Percentiles rank a stretch among this genome's conserved stretches.
Evolutionary conservation across 2,329 filamentous ascomycete genomes (phyloP).

Genomic region (Penicillium verrucosum): DNA sequence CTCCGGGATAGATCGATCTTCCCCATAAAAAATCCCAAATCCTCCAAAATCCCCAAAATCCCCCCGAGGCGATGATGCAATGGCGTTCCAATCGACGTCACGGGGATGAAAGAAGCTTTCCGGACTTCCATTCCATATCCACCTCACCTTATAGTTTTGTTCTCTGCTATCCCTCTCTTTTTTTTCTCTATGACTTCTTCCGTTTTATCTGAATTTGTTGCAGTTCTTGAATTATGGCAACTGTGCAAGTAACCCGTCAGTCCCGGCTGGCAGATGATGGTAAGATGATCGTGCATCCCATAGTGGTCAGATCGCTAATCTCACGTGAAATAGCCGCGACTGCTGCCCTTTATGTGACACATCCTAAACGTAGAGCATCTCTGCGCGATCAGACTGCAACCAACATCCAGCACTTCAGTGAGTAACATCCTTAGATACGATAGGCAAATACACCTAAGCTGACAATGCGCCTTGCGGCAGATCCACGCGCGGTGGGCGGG

Average conservation of each 20-base stretch:
- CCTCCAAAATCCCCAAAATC: not conserved
- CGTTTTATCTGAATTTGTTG: slow-evolving; percentile 4
- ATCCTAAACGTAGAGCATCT: slow-evolving; percentile 37
- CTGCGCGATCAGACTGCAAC: slow-evolving; percentile 20
- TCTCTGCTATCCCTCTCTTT: slow-evolving; percentile 1
- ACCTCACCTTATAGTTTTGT: slow-evolving; percentile 11
- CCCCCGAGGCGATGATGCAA: slow-evolving; percentile 24
- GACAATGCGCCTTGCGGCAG: slow-evolving; percentile 16
- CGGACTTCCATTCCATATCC: slow-evolving; percentile 23
- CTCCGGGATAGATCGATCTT: not conserved
- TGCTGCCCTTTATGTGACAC: slow-evolving; percentile 57
- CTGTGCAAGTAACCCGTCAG: slow-evolving; percentile 29
- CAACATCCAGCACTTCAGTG: slow-evolving; percentile 22
- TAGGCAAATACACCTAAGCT: not conserved
- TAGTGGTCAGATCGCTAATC: slow-evolving; percentile 6
- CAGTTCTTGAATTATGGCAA: slow-evolving; percentile 26
- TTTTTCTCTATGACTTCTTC: not conserved
- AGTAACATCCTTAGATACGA: slow-evolving; percentile 6
- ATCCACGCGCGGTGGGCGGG: slow-evolving; percentile 45
- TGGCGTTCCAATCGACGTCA: slow-evolving; percentile 32
- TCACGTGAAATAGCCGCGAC: slow-evolving; percentile 50
- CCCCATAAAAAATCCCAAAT: not conserved
- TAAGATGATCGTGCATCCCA: slow-evolving; percentile 20
- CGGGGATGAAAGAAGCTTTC: slow-evolving; percentile 27
- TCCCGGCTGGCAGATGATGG: slow-evolving; percentile 35